Base-by-base conservation (phyloP, 2,329 filamentous ascomycete species). In the Colletotrichum karsti region DNA sequence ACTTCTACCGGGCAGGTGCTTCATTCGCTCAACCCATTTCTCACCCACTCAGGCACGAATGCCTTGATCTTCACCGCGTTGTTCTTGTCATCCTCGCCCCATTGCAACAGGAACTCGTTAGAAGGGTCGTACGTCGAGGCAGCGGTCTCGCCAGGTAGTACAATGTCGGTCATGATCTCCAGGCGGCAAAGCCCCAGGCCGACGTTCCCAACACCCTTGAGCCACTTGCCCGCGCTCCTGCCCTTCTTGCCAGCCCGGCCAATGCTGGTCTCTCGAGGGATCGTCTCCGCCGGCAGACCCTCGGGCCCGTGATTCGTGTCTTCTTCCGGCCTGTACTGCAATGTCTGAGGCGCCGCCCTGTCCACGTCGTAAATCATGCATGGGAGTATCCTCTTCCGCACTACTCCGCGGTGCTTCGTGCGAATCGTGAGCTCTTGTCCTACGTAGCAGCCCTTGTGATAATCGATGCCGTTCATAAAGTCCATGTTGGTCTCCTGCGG, bases 381-480 rank as follows among this genome's bases (percentile, higher is more conserved):
- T 0, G 96, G 96, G 58, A 99, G 79, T 55, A 98, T 89, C 55
- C 96, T 88, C 85, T 98, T 97, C 69, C 96, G 87, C 42, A 99
- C 93, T 15, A 99, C 93, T 22, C 96, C 96, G 12, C 92, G 95
- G 80, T 99, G 96, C 77, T 95, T 92, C 2, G 96, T 99, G 44
- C 96, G 91, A 72, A 98, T 97, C 2, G 96, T 98, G 71, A 99
- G 87, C 79, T 99, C 96, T 81, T 99, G 96, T 0, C 96, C 96
- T 7, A 98, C 90, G 79, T 99, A 99, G 81, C 96, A 99, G 7
- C 96, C 96, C 82, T 99, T 99, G 76, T 90, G 90, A 82, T 96
- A 99, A 80, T 98, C 93, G 72, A 99, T 91, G 26, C 90, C 96
- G 53, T 88, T 87, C 86, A 93, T 93, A 67, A 93, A 82, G 79